These are phyloP conservation scores for Apiotrichum montevideense DNA, from an alignment of 1,284 basidiomycete species.

Conservation along the genomic window DNA sequence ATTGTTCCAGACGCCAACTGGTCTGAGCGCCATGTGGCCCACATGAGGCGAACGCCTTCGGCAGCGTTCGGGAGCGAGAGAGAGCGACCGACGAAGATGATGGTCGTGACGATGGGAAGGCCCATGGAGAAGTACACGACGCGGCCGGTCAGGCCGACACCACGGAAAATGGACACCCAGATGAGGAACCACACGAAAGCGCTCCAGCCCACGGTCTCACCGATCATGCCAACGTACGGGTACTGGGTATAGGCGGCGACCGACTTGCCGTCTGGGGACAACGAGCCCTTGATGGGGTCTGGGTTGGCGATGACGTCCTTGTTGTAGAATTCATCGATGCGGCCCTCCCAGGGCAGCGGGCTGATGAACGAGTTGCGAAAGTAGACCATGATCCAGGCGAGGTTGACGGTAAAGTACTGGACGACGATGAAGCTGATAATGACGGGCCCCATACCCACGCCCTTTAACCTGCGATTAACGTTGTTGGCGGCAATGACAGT, in stretches of 20 bases:
- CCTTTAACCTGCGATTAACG: constrained; percentile 18
- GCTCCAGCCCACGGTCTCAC: constrained; percentile 22
- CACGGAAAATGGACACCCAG: constrained; percentile 19
- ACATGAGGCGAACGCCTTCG: constrained; percentile 18
- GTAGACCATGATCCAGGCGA: constrained; percentile 27
- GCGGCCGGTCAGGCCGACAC: constrained; percentile 21
- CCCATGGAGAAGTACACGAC: constrained; percentile 28
- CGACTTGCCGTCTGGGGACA: constrained; percentile 3
- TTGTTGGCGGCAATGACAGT: constrained; percentile 25
- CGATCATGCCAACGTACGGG: constrained; percentile 13
- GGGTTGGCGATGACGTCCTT: constrained; percentile 22
- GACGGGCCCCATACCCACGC: constrained; percentile 21
- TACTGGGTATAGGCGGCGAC: constrained; percentile 13
- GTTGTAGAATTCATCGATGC: constrained; percentile 24
- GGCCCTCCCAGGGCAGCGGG: constrained; percentile 20
- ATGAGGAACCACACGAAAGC: constrained; percentile 15
- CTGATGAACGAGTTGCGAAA: constrained; percentile 19
- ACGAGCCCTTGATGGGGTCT: constrained; percentile 6
- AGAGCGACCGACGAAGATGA: constrained; percentile 23
- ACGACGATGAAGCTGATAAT: constrained; percentile 21
- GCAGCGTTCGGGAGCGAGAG: constrained; percentile 20
- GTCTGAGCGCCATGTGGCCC: constrained; percentile 20
- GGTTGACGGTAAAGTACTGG: constrained; percentile 26
- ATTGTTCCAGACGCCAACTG: constrained; percentile 13
- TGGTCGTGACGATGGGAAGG: constrained; percentile 25